These are phyloP conservation scores for Epithemia pelagica DNA, from an alignment of 108 stramenopile genomes.

Conservation along the genomic window DNA sequence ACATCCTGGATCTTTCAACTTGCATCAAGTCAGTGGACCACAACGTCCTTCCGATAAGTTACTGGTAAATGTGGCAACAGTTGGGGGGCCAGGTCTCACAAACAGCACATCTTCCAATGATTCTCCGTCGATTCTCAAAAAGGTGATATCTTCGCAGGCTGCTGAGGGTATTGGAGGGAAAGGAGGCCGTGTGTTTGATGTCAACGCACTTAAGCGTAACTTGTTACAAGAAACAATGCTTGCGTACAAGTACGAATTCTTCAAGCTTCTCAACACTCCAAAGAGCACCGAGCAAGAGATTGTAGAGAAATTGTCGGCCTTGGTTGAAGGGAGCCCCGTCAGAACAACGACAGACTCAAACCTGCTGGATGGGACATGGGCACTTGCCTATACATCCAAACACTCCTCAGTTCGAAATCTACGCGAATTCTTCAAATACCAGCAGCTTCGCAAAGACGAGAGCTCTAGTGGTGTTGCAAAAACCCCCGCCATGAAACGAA, in stretches of 20 bases:
- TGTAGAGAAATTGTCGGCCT: conserved; percentile 45
- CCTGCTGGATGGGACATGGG: conserved; percentile 53
- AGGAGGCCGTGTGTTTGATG: conserved; percentile 40
- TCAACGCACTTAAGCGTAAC: conserved; percentile 51
- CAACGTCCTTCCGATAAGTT: neutral
- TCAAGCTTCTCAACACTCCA: conserved; percentile 25
- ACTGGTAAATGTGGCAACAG: neutral
- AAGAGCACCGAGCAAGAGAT: conserved; percentile 13
- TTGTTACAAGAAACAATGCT: conserved; percentile 54
- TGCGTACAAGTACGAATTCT: conserved; percentile 42
- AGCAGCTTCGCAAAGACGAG: neutral
- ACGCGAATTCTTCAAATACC: neutral
- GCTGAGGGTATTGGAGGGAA: conserved; percentile 44
- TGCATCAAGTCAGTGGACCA: no score
- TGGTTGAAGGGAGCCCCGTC: conserved; percentile 59
- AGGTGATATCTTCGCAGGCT: neutral
- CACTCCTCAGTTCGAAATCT: neutral
- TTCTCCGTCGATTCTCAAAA: neutral
- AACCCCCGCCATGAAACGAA: neutral
- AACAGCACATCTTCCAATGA: neutral
- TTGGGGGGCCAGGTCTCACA: neutral
- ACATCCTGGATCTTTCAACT: no score
- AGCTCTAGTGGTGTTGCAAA: neutral
- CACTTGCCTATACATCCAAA: conserved; percentile 47
- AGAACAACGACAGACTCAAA: conserved; percentile 64